Evolutionary conservation across 2,329 filamentous ascomycete genomes (phyloP), one percentile per base, ranked within the genome.

Genomic region (Bretziella fagacearum): DNA sequence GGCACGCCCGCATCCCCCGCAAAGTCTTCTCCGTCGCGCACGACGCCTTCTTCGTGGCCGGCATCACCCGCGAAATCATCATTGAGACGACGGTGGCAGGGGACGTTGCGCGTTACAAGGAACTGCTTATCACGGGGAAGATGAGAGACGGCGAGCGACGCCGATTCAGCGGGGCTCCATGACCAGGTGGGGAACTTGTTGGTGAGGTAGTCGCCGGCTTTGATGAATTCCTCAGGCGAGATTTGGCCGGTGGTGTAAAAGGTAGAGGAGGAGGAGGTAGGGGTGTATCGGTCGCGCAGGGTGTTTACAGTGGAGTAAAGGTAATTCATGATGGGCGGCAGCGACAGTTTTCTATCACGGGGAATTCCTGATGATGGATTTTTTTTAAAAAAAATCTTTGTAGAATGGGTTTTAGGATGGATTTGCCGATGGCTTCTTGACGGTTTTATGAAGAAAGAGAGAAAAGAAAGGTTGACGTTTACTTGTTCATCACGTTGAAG

Each of bases 151-250:
- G 86, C 81, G 61, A 85, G 84, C 52, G 75, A 72, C 1, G 79
- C 74, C n/a, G 79, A 77, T 47, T 89, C 83, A 54, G 89, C 87
- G 57, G 91, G 84, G 54, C 82, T 79, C 91, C 91, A 98, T 43
- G 84, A 82, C 91, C 91, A 98, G 50, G 89, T 93, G 6, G 89
- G 91, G 65, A 98, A 98, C 69, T 95, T 96, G 77, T 93, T 94
- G 58, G 94, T 87, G 30, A 98, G 78, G 62, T 96, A 98, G 67
- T 98, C 91, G 56, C 91, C 91, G 3, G 91, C 91, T 3, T 83
- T 81, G 44, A 95, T 72, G 63, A 98, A 98, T 70, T 98, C 91
- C 59, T 95, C 89, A 15, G 89, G 89, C 0, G 89, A 96, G 64
- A 98, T 91, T 67, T 96, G 84, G 54, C 91, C 91, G 3, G 87